Evolutionary conservation across 176 grass and related monocot genomes (phyloP).

Genomic region (Pontederia crassipes): DNA sequence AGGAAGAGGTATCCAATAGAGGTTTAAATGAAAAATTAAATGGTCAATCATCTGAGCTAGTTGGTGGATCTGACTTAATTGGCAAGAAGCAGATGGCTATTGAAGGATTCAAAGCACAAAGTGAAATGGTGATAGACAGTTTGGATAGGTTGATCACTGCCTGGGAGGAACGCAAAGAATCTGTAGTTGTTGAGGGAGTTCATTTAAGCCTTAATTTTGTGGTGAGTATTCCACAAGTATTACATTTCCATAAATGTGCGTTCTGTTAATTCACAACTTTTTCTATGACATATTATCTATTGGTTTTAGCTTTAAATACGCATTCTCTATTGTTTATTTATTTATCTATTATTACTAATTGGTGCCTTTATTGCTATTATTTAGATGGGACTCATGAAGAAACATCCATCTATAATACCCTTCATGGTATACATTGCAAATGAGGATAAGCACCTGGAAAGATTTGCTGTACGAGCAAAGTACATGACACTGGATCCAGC

Average conservation of each 20-base stretch:
- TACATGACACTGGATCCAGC: constrained; percentile 93
- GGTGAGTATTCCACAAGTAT: constrained; percentile 35
- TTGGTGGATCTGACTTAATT: constrained; percentile 44
- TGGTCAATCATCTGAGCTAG: constrained; percentile 23
- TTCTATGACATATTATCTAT: no score
- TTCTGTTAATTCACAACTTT: neutral
- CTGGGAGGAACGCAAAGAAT: constrained; percentile 92
- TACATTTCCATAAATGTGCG: neutral
- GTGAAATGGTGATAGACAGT: constrained; percentile 94
- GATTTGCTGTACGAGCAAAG: constrained; percentile 87
- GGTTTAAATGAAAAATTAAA: constrained; percentile 38
- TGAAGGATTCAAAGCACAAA: constrained; percentile 91
- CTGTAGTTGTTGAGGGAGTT: constrained; percentile 89
- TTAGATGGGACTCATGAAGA: constrained; percentile 98
- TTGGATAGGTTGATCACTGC: constrained; percentile 81
- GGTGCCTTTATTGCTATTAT: neutral
- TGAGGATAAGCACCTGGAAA: constrained; percentile 87
- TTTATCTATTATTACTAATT: neutral
- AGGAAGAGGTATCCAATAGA: constrained; percentile 26
- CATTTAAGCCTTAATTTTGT: constrained; percentile 97
- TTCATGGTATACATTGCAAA: constrained; percentile 95
- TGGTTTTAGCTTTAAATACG: no score
- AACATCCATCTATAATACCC: constrained; percentile 88
- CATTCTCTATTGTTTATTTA: neutral
- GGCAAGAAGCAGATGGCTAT: constrained; percentile 76